Evolutionary conservation across 345 rosid genomes (phyloP).

Genomic region (Euphorbia pulcherrima): DNA sequence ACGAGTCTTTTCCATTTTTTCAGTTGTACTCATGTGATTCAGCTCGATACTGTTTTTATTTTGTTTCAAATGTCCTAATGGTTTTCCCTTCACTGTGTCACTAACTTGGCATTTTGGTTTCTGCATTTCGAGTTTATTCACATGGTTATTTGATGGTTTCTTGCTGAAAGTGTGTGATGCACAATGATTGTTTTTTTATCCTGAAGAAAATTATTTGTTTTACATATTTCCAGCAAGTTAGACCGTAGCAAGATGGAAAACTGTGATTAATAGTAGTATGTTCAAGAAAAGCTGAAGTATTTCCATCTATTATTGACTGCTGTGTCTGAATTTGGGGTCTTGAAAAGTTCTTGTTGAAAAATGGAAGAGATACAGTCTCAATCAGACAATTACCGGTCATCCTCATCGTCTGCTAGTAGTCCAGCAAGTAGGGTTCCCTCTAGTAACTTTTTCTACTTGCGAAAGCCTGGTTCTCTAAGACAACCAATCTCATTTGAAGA

Average conservation of each 20-base stretch:
- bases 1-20: too few relatives aligned
- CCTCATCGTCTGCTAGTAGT: constrained; percentile 96
- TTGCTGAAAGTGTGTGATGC: neutral
- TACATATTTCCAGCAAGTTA: too few relatives aligned
- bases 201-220: too few relatives aligned
- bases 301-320: constrained; percentile 9
- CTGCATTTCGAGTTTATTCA: neutral
- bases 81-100: neutral
- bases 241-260: neutral
- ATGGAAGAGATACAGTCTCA: constrained; percentile 99
- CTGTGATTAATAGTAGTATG: constrained; percentile 3
- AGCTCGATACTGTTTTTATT: neutral
- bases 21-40: too few relatives aligned
- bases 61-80: neutral
- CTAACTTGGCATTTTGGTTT: neutral
- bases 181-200: too few relatives aligned
- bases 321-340: constrained; percentile 18
- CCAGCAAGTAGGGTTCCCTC: constrained; percentile 95
- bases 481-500: constrained; percentile 98
- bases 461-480: constrained; percentile 83
- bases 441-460: constrained; percentile 84
- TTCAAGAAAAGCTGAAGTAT: constrained; percentile 17
- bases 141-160: neutral
- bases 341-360: constrained; percentile 17
- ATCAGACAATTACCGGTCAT: constrained; percentile 89